Evolutionary conservation across 2,329 filamentous ascomycete species (phyloP).

Genomic region (Dryadomyces quercus-mongolicae): DNA sequence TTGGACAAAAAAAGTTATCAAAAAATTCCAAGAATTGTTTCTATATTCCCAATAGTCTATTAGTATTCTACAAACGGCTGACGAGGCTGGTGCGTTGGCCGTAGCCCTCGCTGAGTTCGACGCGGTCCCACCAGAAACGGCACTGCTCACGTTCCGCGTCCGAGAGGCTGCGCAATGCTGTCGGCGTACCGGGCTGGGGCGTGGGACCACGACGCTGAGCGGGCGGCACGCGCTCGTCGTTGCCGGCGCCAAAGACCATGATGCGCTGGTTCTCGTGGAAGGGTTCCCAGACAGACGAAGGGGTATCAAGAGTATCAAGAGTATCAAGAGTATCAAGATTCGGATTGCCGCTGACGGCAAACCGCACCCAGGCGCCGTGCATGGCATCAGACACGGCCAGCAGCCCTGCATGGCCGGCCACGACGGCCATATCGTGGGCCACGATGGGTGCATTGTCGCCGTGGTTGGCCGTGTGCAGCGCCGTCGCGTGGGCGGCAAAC

Average conservation of each 20-base stretch:
- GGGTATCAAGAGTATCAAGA: background rate
- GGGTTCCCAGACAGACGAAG: conserved; percentile 1
- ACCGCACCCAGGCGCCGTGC: conserved; percentile 29
- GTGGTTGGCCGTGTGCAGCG: conserved; percentile 30
- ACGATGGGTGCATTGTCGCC: conserved; percentile 32
- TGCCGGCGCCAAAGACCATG: conserved; percentile 45
- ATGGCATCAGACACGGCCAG: conserved; percentile 25
- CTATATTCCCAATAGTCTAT: too few relatives aligned
- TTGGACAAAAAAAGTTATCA: background rate
- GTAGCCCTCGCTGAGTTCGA: conserved; percentile 32
- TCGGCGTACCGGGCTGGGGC: conserved; percentile 29
- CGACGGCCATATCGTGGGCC: conserved; percentile 26
- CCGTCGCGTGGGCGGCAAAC: conserved; percentile 35
- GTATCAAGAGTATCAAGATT: too few relatives aligned
- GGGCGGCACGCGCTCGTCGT: conserved; percentile 35
- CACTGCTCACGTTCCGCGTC: conserved; percentile 35
- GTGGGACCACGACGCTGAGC: conserved; percentile 8
- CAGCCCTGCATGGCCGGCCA: conserved; percentile 24
- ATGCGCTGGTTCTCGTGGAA: background rate
- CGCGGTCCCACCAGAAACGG: conserved; percentile 49
- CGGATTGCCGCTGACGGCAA: conserved; percentile 14
- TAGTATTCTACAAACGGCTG: background rate
- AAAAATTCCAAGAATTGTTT: background rate
- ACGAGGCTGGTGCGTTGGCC: conserved; percentile 13
- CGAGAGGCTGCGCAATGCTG: conserved; percentile 28